Conservation (phyloP, 148 eudicot species). For the Dianthus caryophyllus region DNA sequence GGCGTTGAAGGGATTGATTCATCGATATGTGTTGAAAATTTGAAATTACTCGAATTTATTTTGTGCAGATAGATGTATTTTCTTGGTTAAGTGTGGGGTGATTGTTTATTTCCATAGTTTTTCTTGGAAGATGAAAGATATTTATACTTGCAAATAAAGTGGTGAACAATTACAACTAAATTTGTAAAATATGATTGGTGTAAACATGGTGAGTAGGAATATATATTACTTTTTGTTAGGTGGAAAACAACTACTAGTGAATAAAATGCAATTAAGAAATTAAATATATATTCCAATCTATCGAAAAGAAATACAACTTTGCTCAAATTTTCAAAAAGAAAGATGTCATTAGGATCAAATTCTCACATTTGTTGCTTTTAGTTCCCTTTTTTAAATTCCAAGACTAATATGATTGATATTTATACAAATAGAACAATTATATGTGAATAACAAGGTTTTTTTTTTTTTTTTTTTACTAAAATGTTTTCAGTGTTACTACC, state of each 20-base stretch:
- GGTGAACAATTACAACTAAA: not conserved
- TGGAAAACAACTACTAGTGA: constrained; percentile 18
- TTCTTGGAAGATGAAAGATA: not conserved
- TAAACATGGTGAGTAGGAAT: constrained; percentile 16
- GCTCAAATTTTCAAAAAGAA: constrained; percentile 25
- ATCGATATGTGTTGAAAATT: constrained; percentile 22
- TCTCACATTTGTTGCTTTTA: not conserved
- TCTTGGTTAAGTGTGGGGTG: not conserved
- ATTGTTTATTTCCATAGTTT: constrained; percentile 9
- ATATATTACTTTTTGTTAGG: constrained; percentile 4
- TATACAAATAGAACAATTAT: too few species aligned
- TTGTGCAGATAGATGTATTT: constrained; percentile 7
- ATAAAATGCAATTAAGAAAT: constrained; percentile 5
- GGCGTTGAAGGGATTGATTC: not conserved
- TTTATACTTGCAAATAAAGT: not conserved
- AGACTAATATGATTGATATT: too few species aligned
- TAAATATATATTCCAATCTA: constrained; percentile 4
- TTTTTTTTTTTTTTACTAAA: too few species aligned
- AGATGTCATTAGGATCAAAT: constrained; percentile 28
- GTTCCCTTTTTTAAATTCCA: too few species aligned
- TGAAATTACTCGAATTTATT: not conserved
- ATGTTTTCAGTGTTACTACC: too few species aligned
- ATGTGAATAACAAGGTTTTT: too few species aligned
- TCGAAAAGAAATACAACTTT: constrained; percentile 16
- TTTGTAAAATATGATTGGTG: not conserved